Evolutionary conservation across 2,329 filamentous ascomycete species (phyloP).

Genomic region (Cladophialophora immunda): DNA sequence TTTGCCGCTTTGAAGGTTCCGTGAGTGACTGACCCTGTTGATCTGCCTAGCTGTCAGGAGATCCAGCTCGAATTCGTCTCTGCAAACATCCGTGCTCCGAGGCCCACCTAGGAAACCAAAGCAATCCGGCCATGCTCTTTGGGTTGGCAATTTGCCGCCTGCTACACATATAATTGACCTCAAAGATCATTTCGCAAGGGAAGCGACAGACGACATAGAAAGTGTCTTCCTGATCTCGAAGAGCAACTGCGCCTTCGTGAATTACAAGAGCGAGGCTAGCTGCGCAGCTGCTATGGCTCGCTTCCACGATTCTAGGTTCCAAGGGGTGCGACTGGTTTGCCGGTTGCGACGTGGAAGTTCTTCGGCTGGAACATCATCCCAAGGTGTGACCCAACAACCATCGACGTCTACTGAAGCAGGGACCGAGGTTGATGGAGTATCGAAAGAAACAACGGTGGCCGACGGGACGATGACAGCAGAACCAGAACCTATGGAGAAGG

Average conservation of each 20-base stretch:
- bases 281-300: constrained; percentile 80
- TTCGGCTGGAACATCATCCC: constrained; percentile 51
- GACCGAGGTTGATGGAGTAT: constrained; percentile 9
- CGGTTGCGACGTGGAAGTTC: constrained; percentile 71
- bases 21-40: constrained; percentile 13
- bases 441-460: constrained; percentile 11
- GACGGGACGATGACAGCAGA: constrained; percentile 36
- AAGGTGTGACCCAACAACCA: constrained; percentile 58
- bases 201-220: constrained; percentile 77
- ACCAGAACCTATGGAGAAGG: constrained; percentile 40
- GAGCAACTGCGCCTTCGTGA: constrained; percentile 96
- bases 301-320: constrained; percentile 90
- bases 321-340: constrained; percentile 85
- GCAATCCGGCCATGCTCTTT: constrained; percentile 84
- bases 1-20: no score
- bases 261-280: constrained; percentile 82
- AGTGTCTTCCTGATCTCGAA: constrained; percentile 95
- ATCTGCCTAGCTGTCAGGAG: constrained; percentile 29
- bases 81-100: constrained; percentile 56
- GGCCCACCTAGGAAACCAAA: constrained; percentile 73
- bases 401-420: constrained; percentile 34
- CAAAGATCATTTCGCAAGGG: constrained; percentile 89
- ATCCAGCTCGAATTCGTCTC: constrained; percentile 41
- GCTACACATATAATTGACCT: constrained; percentile 81
- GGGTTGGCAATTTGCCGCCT: constrained; percentile 93